Conservation (phyloP, 805 yeast species). For the Myxozyma geophila region DNA sequence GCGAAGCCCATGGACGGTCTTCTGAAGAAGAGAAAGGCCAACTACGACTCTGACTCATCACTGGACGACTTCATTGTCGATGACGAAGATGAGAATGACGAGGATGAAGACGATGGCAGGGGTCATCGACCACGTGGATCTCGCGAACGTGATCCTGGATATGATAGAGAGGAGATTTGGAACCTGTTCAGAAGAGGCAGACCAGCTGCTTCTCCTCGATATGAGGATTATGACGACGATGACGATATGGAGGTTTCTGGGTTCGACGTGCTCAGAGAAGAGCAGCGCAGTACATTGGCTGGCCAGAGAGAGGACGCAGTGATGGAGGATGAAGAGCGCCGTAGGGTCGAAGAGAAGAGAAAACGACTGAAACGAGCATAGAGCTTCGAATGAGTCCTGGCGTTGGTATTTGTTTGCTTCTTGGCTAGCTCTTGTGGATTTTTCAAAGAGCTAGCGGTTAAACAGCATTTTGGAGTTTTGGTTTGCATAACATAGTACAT, state of each 20-base stretch:
- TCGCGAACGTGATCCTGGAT: conserved; percentile 51
- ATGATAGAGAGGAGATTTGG: conserved; percentile 89
- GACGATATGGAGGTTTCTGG: conserved; percentile 96
- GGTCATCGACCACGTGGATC: background rate
- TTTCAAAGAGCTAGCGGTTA: no score
- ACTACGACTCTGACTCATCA: conserved; percentile 35
- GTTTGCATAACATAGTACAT: no score
- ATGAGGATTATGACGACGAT: conserved; percentile 47
- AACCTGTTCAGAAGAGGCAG: conserved; percentile 65
- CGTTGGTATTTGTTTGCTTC: background rate
- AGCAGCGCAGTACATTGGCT: conserved; percentile 63
- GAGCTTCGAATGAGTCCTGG: background rate
- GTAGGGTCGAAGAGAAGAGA: conserved; percentile 34
- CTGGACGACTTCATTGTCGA: conserved; percentile 64
- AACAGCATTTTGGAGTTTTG: no score
- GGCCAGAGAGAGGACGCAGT: conserved; percentile 77
- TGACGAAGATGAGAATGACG: conserved; percentile 52
- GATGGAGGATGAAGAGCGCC: conserved; percentile 53
- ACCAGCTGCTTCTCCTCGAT: conserved; percentile 23
- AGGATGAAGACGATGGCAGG: conserved; percentile 37
- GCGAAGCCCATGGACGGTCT: conserved; percentile 49
- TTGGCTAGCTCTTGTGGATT: background rate
- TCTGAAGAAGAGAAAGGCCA: conserved; percentile 49
- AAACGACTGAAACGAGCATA: conserved; percentile 16
- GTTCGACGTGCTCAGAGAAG: conserved; percentile 84